Base-by-base conservation (phyloP, 495 filamentous ascomycete genomes). In the Endocarpon pusillum region DNA sequence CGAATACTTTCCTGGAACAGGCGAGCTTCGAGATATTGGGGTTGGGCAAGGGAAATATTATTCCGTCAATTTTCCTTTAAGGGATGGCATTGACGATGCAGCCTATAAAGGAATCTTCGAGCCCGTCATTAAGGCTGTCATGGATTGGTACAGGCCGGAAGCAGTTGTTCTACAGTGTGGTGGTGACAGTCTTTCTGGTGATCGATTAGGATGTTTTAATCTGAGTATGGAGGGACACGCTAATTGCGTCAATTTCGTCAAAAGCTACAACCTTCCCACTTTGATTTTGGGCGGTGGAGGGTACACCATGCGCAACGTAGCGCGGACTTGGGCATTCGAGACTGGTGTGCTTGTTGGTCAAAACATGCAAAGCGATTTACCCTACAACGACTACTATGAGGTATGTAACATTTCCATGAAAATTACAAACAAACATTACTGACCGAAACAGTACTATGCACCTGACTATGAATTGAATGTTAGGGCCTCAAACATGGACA, bases 291-390 rank as follows among this genome's bases (percentile, higher is more conserved):
- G 89, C 22, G 89, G 89, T 22, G 89, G 89, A 45, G 89, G 89
- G 15, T 99, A 99, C 53, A 99, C 91, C 5, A 99, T 99, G 89
- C 74, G 89, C 19, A 99, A 99, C 40, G 89, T 99, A 19, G 81
- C 87, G 15, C 76, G 91, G 36, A 94, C 89, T 3, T 99, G 89
- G 89, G 86, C 89, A 3, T 96, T 73, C 49, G 89, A 99, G 53
- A 96, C 89, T 4, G 91, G 91, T 39, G 66, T 81, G 20, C 70
- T 96, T 14, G 82, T 96, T 11, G 81, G 80, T 21, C 69, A 82
- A 18, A 66, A 75, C 32, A 76, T 99, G 59, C 66, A 67, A 10
- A 66, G 78, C 1, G 73, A 81, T 1, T 62, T 99, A n/a, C 89
- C 89, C 1, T 99, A 80, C 51, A 96, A 94, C 36, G 89, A 99